Evolutionary conservation across 306 rosid genomes (phyloP), one percentile per base, ranked within the genome.

Genomic region (Fagus sylvatica): DNA sequence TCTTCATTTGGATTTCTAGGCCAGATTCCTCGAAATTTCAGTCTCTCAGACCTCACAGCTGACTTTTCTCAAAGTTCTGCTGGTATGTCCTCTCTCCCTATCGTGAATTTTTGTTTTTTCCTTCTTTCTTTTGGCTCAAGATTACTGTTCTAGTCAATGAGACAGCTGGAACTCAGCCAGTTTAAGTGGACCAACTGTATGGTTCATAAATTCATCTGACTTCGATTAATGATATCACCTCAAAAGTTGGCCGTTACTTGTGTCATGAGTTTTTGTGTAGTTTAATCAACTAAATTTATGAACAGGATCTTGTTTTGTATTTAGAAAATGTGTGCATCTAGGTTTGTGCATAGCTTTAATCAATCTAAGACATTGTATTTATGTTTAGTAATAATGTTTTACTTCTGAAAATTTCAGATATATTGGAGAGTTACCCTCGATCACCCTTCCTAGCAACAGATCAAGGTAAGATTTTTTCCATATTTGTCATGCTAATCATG

Each of bases 21-120:
- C 79, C 94, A 87, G 84, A 90, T 94, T 82, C 93, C 98, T 60
- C 85, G 91, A 79, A 89, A 42, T 82, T 89, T 94, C 82, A 94
- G 98, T 82, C 87, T 94, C 80, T 89, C 97, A 1, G 98, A 95
- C 83, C 86, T 95, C 82, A 86, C 92, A 64, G 87, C 91, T 13
- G 91, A 88, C 79, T 91, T 95, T 73, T 89, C 98, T 73, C 94
- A 89, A 78, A 84, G 94, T 75, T 85, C 98, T 61, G 98, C 98
- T 61, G 98, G 98, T 95, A 66, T 57, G 87, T 78, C 39, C 61
- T 65, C 40, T 70, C 12, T 76, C 62, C 53, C 30, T 46, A 28
- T 46, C 74, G 53, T 78, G 30, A 53, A 13, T 46, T 46, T 46
- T 46, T 46, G 3, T 46, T 8, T 13, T 22, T 59, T 16, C 39